Percentiles rank a stretch among this genome's conserved stretches.
Conservation (phyloP, 257 asterid genomes). For the Solanum stenotomum region DNA sequence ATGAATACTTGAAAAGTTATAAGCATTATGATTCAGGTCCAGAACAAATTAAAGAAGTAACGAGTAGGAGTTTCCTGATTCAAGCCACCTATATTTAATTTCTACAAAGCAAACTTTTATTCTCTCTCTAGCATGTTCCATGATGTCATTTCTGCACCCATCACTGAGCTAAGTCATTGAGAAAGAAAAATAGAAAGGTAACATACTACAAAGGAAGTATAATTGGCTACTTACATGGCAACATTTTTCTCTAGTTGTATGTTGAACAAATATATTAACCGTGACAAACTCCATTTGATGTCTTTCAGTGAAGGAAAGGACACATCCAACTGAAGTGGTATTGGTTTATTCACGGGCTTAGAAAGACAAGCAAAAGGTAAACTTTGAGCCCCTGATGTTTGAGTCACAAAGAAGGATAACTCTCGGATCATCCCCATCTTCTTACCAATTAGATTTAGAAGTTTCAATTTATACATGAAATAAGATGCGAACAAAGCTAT, state of each 20-base stretch:
- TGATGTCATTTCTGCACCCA: neutral
- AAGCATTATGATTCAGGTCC: neutral
- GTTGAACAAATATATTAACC: constrained; percentile 81
- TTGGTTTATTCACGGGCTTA: constrained; percentile 70
- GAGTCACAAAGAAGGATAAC: constrained; percentile 28
- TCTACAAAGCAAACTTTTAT: neutral
- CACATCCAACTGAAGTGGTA: constrained; percentile 82
- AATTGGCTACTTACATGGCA: constrained; percentile 63
- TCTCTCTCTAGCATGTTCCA: neutral
- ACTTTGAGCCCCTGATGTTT: constrained; percentile 38
- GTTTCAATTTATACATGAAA: constrained; percentile 36
- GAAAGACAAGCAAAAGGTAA: constrained; percentile 81
- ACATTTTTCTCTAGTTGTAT: constrained; percentile 87
- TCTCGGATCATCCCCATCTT: constrained; percentile 30
- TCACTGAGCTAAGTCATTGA: neutral
- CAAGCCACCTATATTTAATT: neutral
- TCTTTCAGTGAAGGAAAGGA: constrained; percentile 68
- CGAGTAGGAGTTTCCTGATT: neutral
- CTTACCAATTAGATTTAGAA: constrained; percentile 18
- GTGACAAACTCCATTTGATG: constrained; percentile 67
- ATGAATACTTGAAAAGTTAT: neutral
- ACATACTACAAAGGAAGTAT: neutral
- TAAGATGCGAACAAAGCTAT: constrained; percentile 41
- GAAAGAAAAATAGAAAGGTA: neutral
- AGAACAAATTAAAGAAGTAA: neutral